Conservation (phyloP, 176 grass and related monocot species). For the Cenchrus purpureus region DNA sequence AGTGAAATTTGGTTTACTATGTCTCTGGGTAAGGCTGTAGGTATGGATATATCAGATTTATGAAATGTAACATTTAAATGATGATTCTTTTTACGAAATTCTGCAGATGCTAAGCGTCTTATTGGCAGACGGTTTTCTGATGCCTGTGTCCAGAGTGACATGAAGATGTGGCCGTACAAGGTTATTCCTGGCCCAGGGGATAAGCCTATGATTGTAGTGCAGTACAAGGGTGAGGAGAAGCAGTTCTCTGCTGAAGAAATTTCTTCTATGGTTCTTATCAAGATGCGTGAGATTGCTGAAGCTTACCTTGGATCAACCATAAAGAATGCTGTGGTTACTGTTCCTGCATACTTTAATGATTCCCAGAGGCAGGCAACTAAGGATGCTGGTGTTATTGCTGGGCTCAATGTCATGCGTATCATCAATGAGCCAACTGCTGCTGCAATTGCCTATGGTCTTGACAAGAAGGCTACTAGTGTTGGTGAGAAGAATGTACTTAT, state of each 20-base stretch:
- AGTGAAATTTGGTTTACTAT: not conserved
- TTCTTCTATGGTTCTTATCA: constrained; percentile 63
- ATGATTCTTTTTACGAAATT: constrained; percentile 18
- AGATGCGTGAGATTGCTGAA: constrained; percentile 56
- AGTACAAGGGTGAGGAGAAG: constrained; percentile 64
- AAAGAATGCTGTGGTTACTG: constrained; percentile 53
- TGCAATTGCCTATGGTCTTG: constrained; percentile 66
- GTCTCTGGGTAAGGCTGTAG: no score
- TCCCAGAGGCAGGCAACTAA: constrained; percentile 65
- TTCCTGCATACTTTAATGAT: constrained; percentile 62
- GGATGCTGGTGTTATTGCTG: constrained; percentile 61
- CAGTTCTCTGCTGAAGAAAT: constrained; percentile 56
- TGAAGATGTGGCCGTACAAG: constrained; percentile 60
- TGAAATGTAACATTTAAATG: not conserved
- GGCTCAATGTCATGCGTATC: constrained; percentile 58
- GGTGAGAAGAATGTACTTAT: constrained; percentile 69
- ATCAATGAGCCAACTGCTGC: constrained; percentile 62
- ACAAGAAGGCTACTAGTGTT: constrained; percentile 56
- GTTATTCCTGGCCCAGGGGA: constrained; percentile 45
- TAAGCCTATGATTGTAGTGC: constrained; percentile 61
- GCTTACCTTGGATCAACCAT: constrained; percentile 53
- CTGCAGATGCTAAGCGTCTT: constrained; percentile 61
- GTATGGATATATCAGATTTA: not conserved
- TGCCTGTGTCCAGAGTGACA: constrained; percentile 52
- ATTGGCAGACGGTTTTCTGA: constrained; percentile 58